Evolutionary conservation across 371 early-diverging fungal genomes (phyloP), one percentile per base, ranked within the genome.

Genomic region (Mucor racemosus): DNA sequence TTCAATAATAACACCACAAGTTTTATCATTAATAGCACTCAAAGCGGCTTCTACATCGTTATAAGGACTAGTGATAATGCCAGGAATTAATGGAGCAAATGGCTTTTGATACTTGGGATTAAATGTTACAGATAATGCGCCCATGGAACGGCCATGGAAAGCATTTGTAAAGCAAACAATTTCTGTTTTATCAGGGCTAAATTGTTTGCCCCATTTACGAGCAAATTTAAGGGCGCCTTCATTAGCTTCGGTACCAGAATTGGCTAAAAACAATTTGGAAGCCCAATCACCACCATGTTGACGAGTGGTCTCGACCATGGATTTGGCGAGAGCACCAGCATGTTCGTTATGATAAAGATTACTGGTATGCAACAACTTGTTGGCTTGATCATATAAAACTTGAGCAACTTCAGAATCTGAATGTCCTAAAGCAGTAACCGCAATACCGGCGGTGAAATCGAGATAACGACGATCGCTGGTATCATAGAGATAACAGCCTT

Each of bases 81-180:
- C 96, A 42, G 97, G 97, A 0, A 96, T 77, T 41, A 97, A 80
- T 26, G 98, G 98, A 50, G 85, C 77, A 75, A 96, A 98, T 0
- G 97, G 96, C 48, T 82, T 77, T 78, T 97, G 97, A 74, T 98
- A 97, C 77, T 97, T 97, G 13, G 87, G 85, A 54, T 90, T 92
- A 21, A 91, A 91, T 0, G 98, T 98, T 13, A 94, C 95, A 9
- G 94, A 93, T 38, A 98, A 84, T 0, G 97, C 92, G 7, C 97
- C 97, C 89, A 97, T 87, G 33, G 95, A 88, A 31, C 98, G 93
- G 65, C 98, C 98, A 75, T 98, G 97, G 85, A 98, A 98, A 6
- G 91, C 96, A 66, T 94, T 88, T 10, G 76, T 83, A 72, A 96
- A 98, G 40, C 92, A 90, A 6, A 97, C 85, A 50, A 97, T 80